Evolutionary conservation across 1,139 yeast species (phyloP), one percentile per base, ranked within the genome.

Genomic region (Hansenula lynferdii): DNA sequence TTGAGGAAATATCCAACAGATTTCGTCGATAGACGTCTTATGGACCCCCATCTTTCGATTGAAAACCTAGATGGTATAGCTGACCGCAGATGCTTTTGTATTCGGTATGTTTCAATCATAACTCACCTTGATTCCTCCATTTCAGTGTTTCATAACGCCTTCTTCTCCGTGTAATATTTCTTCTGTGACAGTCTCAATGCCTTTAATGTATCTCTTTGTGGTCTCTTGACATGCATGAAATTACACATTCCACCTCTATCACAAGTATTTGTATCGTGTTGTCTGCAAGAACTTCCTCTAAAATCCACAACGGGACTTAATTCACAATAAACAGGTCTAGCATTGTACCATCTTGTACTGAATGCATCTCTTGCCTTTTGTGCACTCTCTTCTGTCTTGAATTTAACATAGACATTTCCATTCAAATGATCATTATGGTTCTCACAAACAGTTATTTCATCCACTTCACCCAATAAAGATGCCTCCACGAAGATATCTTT

Each of bases 401-500:
- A 89, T 42, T 75, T 70, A 15, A 84, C 77, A 57, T 86, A 86
- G 0, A 87, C 95, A 56, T 87, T 87, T 1, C 97, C 97, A 48
- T 78, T 80, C 45, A 90, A 62, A 52, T 80, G 96, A 50, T 80
- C 81, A 52, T 85, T 86, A 40, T 75, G 80, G 57, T 90, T 90
- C 51, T 85, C 96, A 56, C 95, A 85, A 3, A 90, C 85, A 1
- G 80, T 77, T 51, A 90, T 54, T 29, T 77, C 77, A 31, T 71
- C 74, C 8, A 90, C 69, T 37, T 75, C 76, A n/a, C 85, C 80
- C 38, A 67, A 62, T 39, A 65, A 53, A n/a, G 82, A 71, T 16
- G 85, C 70, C 49, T 83, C 89, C 19, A 77, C 61, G 54, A 78
- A 87, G 2, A 89, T 59, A 57, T 90, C 97, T 49, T 79, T 79